Percentiles rank a stretch among this genome's conserved stretches.
Conservation (phyloP, 176 grass and related monocot genomes). For the Triticum aestivum region IWGSC_CS_RefSeq_v2.1 NC_057809.1:281208141-281208640, state of each 20-base stretch:
- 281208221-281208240: no score
- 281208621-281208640: slow-evolving; percentile 99
- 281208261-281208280: no score
- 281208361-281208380: slow-evolving; percentile 18
- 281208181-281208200: no score
- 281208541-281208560: background rate
- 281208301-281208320: no score
- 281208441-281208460: slow-evolving; percentile 94
- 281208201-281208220: no score
- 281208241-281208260: no score
- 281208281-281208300: no score
- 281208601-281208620: slow-evolving; percentile 78
- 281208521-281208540: background rate
- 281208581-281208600: slow-evolving; percentile 53
- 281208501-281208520: slow-evolving; percentile 24
- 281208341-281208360: background rate
- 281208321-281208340: no score
- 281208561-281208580: slow-evolving; percentile 54
- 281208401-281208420: slow-evolving; percentile 95
- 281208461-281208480: slow-evolving; percentile 98
- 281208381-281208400: background rate
- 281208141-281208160: no score
- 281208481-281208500: slow-evolving; percentile 97
- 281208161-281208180: no score
- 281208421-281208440: slow-evolving; percentile 92